Percentiles rank a stretch among this genome's conserved stretches.
Evolutionary conservation across 805 yeast species (phyloP).

Genomic region (Candida quercuum): DNA sequence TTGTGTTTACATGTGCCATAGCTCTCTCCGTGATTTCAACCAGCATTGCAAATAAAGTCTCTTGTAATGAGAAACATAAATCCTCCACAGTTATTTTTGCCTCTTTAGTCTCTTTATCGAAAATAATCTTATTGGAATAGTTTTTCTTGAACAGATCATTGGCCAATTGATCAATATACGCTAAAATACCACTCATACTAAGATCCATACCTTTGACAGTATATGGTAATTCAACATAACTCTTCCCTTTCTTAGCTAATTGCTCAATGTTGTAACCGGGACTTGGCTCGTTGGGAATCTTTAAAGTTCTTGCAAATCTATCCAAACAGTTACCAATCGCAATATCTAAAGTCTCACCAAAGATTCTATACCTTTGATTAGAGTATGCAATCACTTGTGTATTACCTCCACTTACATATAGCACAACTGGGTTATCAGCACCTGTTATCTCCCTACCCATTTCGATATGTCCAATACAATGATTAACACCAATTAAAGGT

Average conservation of each 20-base stretch:
- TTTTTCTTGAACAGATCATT: conserved; percentile 55
- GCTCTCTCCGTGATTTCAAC: conserved; percentile 98
- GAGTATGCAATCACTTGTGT: conserved; percentile 98
- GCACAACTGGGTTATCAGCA: conserved; percentile 95
- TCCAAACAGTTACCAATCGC: conserved; percentile 98
- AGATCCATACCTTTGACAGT: conserved; percentile 99
- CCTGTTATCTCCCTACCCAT: conserved; percentile 99
- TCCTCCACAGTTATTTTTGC: conserved; percentile 73
- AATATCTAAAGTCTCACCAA: conserved; percentile 97
- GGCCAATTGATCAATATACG: conserved; percentile 76
- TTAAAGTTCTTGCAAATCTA: conserved; percentile 87
- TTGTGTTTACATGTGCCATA: conserved; percentile 91
- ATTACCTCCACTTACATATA: conserved; percentile 97
- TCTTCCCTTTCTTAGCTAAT: conserved; percentile 64
- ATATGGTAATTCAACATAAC: conserved; percentile 76
- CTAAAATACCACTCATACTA: conserved; percentile 93
- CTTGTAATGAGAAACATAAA: conserved; percentile 89
- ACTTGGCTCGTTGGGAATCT: conserved; percentile 87
- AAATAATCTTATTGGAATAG: conserved; percentile 29
- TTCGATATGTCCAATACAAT: conserved; percentile 96
- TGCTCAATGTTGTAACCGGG: conserved; percentile 98
- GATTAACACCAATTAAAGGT: conserved; percentile 93
- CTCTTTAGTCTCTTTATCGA: conserved; percentile 32
- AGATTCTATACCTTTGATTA: conserved; percentile 88
- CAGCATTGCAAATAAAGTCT: conserved; percentile 88